These are phyloP conservation scores for Otatea glauca DNA, from an alignment of 176 grass and related monocot genomes.

Conservation along the genomic window DNA sequence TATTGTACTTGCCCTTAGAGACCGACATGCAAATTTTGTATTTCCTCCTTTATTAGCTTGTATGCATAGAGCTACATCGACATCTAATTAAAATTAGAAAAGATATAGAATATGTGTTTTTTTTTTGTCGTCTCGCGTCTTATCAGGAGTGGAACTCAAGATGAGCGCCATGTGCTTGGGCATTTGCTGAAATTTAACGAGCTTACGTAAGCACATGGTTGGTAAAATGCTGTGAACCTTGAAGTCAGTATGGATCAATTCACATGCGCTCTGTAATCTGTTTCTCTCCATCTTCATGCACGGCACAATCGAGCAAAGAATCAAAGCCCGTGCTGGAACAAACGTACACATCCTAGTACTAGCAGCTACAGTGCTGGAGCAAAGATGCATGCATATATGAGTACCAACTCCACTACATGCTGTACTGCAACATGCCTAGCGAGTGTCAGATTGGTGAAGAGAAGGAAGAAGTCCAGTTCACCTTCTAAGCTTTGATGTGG, in stretches of 20 bases:
- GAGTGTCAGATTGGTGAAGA: too few relatives aligned
- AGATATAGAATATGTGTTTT: not conserved
- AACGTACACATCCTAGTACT: not conserved
- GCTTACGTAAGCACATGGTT: conserved; percentile 20
- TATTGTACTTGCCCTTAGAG: too few relatives aligned
- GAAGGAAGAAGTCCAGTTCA: too few relatives aligned
- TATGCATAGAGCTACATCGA: too few relatives aligned
- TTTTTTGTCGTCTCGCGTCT: not conserved
- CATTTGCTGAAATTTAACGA: conserved; percentile 15
- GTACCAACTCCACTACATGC: too few relatives aligned
- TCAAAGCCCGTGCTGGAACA: not conserved
- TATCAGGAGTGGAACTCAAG: conserved; percentile 33
- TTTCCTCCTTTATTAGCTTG: not conserved
- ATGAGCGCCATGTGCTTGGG: conserved; percentile 20
- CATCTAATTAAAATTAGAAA: too few relatives aligned
- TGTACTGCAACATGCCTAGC: too few relatives aligned
- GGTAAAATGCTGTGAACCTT: conserved; percentile 19
- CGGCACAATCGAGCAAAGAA: not conserved
- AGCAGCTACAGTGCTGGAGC: not conserved
- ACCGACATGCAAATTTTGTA: not conserved
- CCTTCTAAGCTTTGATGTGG: too few relatives aligned
- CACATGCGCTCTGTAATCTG: not conserved
- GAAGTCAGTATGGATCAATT: not conserved
- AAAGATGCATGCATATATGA: too few relatives aligned
- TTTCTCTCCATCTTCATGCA: not conserved